Conservation (phyloP, 1,284 basidiomycete genomes). For the Pyrrhoderma lamaoense region DNA sequence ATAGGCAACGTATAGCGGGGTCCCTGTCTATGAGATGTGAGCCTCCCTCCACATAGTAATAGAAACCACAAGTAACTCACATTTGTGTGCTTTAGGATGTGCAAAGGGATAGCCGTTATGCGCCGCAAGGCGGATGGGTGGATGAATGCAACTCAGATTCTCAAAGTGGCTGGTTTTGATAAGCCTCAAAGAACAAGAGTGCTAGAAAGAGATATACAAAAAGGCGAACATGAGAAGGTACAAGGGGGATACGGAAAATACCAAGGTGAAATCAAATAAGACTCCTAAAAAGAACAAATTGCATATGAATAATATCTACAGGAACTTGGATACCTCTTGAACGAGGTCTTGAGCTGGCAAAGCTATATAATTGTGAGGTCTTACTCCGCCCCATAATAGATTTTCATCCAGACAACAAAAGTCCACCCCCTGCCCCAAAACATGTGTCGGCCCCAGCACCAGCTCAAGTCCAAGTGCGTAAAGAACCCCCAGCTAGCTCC, state of each 20-base stretch:
- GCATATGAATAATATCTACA: constrained; percentile 28
- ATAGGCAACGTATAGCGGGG: constrained; percentile 82
- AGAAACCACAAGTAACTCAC: constrained; percentile 23
- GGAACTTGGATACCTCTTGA: constrained; percentile 99
- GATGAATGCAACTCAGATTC: constrained; percentile 98
- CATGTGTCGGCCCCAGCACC: constrained; percentile 73
- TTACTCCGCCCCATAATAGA: constrained; percentile 93
- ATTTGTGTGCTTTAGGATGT: constrained; percentile 60
- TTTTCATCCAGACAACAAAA: constrained; percentile 85
- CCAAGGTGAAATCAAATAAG: constrained; percentile 68
- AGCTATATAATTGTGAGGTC: constrained; percentile 88
- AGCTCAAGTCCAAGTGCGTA: constrained; percentile 39
- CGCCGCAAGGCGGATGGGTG: constrained; percentile 91
- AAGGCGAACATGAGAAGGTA: constrained; percentile 98
- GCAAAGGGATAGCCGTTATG: constrained; percentile 96
- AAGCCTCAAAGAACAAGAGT: constrained; percentile 98
- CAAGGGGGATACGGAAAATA: constrained; percentile 99
- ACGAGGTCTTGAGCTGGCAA: constrained; percentile 78
- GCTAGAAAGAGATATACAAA: constrained; percentile 96
- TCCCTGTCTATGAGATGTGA: constrained; percentile 83
- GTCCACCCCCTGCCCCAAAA: constrained; percentile 94
- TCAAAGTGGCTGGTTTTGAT: constrained; percentile 99
- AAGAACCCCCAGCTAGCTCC: constrained; percentile 34
- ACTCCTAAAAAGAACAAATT: not conserved
- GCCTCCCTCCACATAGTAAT: constrained; percentile 30